Evolutionary conservation across 768 basidiomycete genomes (phyloP), one percentile per base, ranked within the genome.

Genomic region (Termitomyces sp.): DNA sequence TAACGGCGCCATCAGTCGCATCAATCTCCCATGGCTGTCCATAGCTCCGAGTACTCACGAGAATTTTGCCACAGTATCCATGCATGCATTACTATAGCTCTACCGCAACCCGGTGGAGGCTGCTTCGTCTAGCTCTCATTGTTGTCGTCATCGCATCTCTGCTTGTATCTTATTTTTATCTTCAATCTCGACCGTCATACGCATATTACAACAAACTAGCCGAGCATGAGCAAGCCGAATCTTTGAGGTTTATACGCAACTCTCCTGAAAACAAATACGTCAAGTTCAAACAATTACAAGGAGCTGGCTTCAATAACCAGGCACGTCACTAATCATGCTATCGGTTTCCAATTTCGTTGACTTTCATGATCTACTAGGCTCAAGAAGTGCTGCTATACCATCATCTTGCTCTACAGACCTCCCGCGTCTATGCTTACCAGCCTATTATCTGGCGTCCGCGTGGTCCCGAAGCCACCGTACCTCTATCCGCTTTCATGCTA

Each of bases 281-380:
- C 3, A 62, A 72, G 51, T 79, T 78, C 59, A 72, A 69, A 57
- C 79, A 79, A 59, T 68, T 79, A 18, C 75, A 75, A 49, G 79
- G 78, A 6, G 78, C 77, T 26, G 79, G 78, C 1, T 80, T 80
- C 59, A 79, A 79, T 53, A 80, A 78, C 56, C 78, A 80, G 66
- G 79, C 75, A 46, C 22, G 66, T 60, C 18, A 7, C 6, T 3
- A 53, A 35, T 32, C 54, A 10, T 24, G 26, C 20, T 52, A 9
- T 43, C 45, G 24, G 45, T 35, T 52, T 45, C 38, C 33, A 12
- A 32, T 54, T 6, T 36, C 7, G 20, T 38, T 56, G 54, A 59
- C 30, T 30, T 30, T 51, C 5, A 43, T 40, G 18, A 43, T 26
- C 18, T 20, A 12, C 14, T 59, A 80, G 77, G 75, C 73, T 30